Percentiles rank a stretch among this genome's conserved stretches.
Evolutionary conservation across 225 moss, liverwort and hornwort species (phyloP).

Genomic region (Marchantia paleacea): DNA sequence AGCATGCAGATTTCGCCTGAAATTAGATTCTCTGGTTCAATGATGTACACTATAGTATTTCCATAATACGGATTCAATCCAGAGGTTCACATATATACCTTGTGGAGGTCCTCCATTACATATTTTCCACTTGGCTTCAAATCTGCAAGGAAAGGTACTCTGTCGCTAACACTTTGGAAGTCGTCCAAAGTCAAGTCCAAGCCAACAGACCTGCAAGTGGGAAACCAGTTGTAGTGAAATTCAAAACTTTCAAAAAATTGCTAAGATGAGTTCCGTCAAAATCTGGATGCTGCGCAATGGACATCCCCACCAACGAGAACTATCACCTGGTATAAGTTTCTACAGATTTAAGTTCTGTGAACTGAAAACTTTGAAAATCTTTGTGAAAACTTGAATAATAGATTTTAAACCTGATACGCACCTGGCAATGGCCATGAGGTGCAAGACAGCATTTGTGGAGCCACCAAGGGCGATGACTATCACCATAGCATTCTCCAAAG

Average conservation of each 20-base stretch:
- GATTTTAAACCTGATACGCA: background rate
- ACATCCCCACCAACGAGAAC: too few species aligned
- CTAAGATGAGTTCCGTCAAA: too few species aligned
- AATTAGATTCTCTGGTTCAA: background rate
- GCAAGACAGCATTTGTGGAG: slow-evolving; percentile 90
- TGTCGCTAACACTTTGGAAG: slow-evolving; percentile 80
- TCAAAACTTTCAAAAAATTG: too few species aligned
- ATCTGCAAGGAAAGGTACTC: slow-evolving; percentile 69
- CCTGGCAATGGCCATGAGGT: slow-evolving; percentile 87
- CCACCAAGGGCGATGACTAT: slow-evolving; percentile 84
- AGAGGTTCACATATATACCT: slow-evolving; percentile 23
- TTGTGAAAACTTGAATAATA: too few species aligned
- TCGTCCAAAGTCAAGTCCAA: slow-evolving; percentile 65
- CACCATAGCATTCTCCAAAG: slow-evolving; percentile 81
- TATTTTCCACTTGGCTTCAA: slow-evolving; percentile 89
- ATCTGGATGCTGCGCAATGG: too few species aligned
- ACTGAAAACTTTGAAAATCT: too few species aligned
- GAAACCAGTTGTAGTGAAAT: background rate
- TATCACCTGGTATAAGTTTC: too few species aligned
- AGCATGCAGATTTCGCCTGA: background rate
- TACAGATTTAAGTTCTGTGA: too few species aligned
- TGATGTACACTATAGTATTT: background rate
- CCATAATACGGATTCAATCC: background rate
- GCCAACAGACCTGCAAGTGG: slow-evolving; percentile 60
- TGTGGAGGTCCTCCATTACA: slow-evolving; percentile 97